Evolutionary conservation across 1,284 basidiomycete species (phyloP), one percentile per base, ranked within the genome.

Genomic region (Melanopsichium pennsylvanicum): DNA sequence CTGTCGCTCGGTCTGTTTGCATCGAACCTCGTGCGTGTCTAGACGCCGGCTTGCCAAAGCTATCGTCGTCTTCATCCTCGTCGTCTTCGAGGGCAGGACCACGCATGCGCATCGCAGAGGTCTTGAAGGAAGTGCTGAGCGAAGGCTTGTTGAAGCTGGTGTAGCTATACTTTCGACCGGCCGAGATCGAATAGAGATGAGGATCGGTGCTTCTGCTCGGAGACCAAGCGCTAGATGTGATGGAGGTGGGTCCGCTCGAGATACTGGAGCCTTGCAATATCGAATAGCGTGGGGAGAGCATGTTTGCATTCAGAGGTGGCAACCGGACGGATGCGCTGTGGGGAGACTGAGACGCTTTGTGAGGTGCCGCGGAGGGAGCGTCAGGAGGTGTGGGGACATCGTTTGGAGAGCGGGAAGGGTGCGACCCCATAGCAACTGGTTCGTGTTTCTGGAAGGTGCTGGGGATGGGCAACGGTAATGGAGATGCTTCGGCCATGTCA

Each of bases 341-440:
- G 1, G 63, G 44, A 23, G 60, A 61, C 19, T 45, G 61, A 3
- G 68, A 45, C 10, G 50, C 45, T 31, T 70, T 54, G 45, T 42
- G 50, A 10, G 57, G 46, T 12, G 51, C 50, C 10, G 74, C 46
- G 2, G 41, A 29, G 4, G 72, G 43, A 2, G 58, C 68, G 58
- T 79, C 76, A 11, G 77, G 76, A n/a, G 77, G 77, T 33, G 77
- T 79, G 11, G 76, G 66, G 9, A 78, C 27, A 16, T 78, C 75
- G 37, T 59, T 61, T 15, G 71, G 76, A 8, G 77, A 74, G 22
- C 57, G 74, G 4, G 75, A 76, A 5, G 49, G 43, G 27, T 69
- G 61, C 23, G 59, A 51, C 25, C 35, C 54, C 36, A 50, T 54
- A 10, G 45, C 34, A 13, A 31, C 41, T 2, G 68, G 56, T 11